Evolutionary conservation across 805 yeast species (phyloP).

Genomic region (Sugiyamaella boreocaroliniensis): DNA sequence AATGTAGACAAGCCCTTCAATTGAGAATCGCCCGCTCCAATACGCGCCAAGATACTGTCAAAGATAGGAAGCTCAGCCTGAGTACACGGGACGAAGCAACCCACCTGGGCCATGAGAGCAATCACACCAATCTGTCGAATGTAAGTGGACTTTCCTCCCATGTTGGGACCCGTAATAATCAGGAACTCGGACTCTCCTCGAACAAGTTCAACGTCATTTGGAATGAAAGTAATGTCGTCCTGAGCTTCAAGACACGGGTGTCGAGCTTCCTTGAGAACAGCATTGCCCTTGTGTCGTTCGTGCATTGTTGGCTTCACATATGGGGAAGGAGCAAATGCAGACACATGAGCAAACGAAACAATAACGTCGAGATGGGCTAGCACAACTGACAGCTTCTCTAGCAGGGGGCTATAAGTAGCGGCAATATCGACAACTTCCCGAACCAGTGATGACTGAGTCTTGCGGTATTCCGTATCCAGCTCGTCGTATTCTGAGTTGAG

Average conservation of each 20-base stretch:
- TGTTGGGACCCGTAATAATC: conserved; percentile 91
- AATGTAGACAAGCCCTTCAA: conserved; percentile 94
- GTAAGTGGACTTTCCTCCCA: conserved; percentile 96
- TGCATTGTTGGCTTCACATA: conserved; percentile 70
- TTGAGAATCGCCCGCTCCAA: conserved; percentile 99
- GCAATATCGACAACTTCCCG: conserved; percentile 77
- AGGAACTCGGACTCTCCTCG: conserved; percentile 58
- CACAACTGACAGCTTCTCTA: conserved; percentile 57
- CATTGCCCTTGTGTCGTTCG: conserved; percentile 38
- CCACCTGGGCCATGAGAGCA: conserved; percentile 80
- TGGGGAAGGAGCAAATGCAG: conserved; percentile 75
- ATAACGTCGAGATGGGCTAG: conserved; percentile 79
- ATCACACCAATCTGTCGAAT: conserved; percentile 86
- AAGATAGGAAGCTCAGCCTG: conserved; percentile 76
- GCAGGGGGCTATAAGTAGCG: conserved; percentile 70
- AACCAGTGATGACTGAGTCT: conserved; percentile 70
- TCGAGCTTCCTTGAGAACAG: conserved; percentile 66
- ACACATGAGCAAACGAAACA: conserved; percentile 74
- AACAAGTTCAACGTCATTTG: conserved; percentile 74
- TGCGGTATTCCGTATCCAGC: conserved; percentile 59
- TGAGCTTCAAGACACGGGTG: conserved; percentile 94
- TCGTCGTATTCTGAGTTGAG: conserved; percentile 53
- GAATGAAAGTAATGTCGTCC: conserved; percentile 82
- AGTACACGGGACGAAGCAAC: conserved; percentile 77
- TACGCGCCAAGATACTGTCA: conserved; percentile 90